phyloP scores from a whole-genome alignment of 495 filamentous ascomycete species.

The Daldinia concentrica region DNA sequence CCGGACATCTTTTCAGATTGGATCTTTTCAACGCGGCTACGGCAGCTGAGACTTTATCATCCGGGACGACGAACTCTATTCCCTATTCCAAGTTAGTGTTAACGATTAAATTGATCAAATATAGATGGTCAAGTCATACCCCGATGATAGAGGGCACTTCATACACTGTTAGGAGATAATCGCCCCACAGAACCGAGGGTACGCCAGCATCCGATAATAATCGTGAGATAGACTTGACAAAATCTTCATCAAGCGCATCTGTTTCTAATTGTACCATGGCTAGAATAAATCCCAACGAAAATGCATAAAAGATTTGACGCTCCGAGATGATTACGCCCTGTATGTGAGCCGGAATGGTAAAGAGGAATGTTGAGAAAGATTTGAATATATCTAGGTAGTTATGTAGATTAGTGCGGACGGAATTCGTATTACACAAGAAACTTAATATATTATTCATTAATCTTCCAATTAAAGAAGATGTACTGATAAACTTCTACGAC shows the following conservation, averaged over 20 bases:
- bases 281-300: neutral
- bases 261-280: neutral
- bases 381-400: neutral
- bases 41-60: neutral
- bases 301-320: neutral
- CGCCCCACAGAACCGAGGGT: constrained; percentile 1
- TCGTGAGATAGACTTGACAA: neutral
- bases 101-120: neutral
- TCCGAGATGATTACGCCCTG: neutral
- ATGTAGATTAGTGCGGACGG: too few relatives aligned
- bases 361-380: neutral
- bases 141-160: constrained; percentile 2
- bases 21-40: neutral
- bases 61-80: constrained; percentile 9
- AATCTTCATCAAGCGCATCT: neutral
- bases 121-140: neutral
- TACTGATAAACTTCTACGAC: too few relatives aligned
- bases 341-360: neutral
- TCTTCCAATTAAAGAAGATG: too few relatives aligned
- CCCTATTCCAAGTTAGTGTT: neutral
- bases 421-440: neutral
- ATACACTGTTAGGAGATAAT: neutral
- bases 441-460: neutral
- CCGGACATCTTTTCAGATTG: neutral
- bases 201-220: neutral